Conservation (phyloP, 1,284 basidiomycete species). For the Cutaneotrichosporon cutaneum region DNA sequence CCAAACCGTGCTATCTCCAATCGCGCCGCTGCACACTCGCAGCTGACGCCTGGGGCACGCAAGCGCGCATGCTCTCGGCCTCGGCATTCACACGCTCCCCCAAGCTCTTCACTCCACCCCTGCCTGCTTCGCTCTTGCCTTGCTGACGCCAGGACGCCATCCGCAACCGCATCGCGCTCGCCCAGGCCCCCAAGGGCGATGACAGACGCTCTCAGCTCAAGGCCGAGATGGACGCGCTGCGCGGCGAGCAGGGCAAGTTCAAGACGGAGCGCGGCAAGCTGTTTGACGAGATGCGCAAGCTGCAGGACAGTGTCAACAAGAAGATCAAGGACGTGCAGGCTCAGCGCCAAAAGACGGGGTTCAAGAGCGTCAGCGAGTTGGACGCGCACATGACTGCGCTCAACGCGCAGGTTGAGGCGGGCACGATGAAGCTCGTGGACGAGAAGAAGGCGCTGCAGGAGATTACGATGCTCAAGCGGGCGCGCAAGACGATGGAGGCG, state of each 20-base stretch:
- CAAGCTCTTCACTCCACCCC: not conserved
- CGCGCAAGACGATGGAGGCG: constrained; percentile 70
- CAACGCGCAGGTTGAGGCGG: constrained; percentile 87
- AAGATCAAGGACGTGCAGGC: constrained; percentile 91
- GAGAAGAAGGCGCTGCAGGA: constrained; percentile 93
- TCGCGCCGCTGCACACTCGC: no score
- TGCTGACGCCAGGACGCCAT: constrained; percentile 63
- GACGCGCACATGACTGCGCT: constrained; percentile 64
- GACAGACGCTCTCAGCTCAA: constrained; percentile 68
- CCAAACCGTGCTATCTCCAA: no score
- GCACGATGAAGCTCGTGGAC: constrained; percentile 87
- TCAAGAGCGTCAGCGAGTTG: constrained; percentile 82
- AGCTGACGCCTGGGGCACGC: no score
- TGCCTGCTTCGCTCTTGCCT: not conserved
- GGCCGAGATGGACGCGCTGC: constrained; percentile 77
- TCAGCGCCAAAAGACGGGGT: constrained; percentile 75
- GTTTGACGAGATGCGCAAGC: constrained; percentile 74
- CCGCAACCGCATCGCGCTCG: constrained; percentile 71
- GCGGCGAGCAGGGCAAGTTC: constrained; percentile 73
- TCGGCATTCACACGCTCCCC: not conserved
- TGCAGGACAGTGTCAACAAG: constrained; percentile 78
- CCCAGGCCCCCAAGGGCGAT: constrained; percentile 59
- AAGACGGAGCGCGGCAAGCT: constrained; percentile 73
- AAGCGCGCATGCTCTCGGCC: no score
- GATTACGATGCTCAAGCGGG: constrained; percentile 70